Conservation (phyloP, 768 basidiomycete species). For the Neoboletus brunneissimus region DNA sequence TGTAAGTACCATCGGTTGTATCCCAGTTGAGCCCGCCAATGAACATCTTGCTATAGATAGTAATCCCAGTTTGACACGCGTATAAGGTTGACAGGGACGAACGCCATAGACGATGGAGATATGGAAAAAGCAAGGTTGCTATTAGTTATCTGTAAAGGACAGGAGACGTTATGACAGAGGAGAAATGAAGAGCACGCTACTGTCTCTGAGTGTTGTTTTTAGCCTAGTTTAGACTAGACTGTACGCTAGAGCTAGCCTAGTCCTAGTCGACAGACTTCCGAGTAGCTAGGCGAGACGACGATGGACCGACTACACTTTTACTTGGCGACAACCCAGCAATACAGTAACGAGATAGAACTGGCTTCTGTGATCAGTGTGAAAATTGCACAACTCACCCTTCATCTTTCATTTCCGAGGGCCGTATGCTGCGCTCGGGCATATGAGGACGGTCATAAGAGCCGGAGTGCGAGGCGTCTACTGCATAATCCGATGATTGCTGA, state of each 20-base stretch:
- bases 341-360: constrained; percentile 14
- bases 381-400: constrained; percentile 80
- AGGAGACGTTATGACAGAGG: constrained; percentile 57
- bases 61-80: constrained; percentile 24
- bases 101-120: constrained; percentile 27
- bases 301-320: constrained; percentile 42
- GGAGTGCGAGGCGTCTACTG: constrained; percentile 33
- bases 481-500: constrained; percentile 62
- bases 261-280: constrained; percentile 60
- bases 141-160: constrained; percentile 80
- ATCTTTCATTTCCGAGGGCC: constrained; percentile 93
- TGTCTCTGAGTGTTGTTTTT: constrained; percentile 58
- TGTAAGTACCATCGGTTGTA: constrained; percentile 90
- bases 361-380: constrained; percentile 9
- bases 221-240: constrained; percentile 81
- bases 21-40: constrained; percentile 99
- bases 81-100: constrained; percentile 25
- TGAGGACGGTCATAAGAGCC: constrained; percentile 41
- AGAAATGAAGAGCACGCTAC: constrained; percentile 66
- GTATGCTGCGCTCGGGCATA: constrained; percentile 61
- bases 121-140: constrained; percentile 53
- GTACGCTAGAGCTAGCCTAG: constrained; percentile 77
- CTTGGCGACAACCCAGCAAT: constrained; percentile 28
- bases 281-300: constrained; percentile 42
- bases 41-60: constrained; percentile 93